Conservation (phyloP, 257 asterid genomes). For the Nicotiana obtusifolia region DNA sequence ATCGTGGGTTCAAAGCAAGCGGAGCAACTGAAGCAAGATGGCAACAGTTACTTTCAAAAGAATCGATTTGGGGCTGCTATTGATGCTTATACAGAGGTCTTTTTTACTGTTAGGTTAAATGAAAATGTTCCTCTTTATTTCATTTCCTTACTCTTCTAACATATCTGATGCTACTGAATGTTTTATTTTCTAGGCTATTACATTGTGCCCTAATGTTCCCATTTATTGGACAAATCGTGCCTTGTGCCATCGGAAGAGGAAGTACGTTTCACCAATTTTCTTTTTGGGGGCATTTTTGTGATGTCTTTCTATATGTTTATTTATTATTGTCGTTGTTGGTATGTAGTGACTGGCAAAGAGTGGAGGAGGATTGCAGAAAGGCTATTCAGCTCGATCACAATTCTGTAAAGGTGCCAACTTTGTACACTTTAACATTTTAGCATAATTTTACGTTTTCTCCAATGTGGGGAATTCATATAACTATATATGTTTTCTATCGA, state of each 20-base stretch:
- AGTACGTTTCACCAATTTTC: slow-evolving; percentile 26
- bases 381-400: slow-evolving; percentile 36
- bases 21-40: slow-evolving; percentile 65
- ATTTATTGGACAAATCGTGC: slow-evolving; percentile 95
- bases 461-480: neutral
- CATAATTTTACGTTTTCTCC: neutral
- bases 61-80: slow-evolving; percentile 77
- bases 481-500: neutral
- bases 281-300: neutral
- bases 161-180: neutral
- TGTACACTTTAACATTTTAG: neutral
- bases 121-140: neutral
- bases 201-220: slow-evolving; percentile 85
- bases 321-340: neutral
- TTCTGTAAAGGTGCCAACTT: slow-evolving; percentile 31
- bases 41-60: slow-evolving; percentile 62
- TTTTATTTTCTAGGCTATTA: slow-evolving; percentile 57
- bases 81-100: slow-evolving; percentile 88
- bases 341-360: slow-evolving; percentile 65
- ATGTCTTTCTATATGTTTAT: neutral
- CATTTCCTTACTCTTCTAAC: neutral
- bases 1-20: slow-evolving; percentile 55
- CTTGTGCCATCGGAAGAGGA: slow-evolving; percentile 70
- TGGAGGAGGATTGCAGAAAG: slow-evolving; percentile 36
- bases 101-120: neutral